Percentiles rank a stretch among this genome's conserved stretches.
phyloP scores from a whole-genome alignment of 495 filamentous ascomycete species.

The Aspergillus mulundensis region DNA sequence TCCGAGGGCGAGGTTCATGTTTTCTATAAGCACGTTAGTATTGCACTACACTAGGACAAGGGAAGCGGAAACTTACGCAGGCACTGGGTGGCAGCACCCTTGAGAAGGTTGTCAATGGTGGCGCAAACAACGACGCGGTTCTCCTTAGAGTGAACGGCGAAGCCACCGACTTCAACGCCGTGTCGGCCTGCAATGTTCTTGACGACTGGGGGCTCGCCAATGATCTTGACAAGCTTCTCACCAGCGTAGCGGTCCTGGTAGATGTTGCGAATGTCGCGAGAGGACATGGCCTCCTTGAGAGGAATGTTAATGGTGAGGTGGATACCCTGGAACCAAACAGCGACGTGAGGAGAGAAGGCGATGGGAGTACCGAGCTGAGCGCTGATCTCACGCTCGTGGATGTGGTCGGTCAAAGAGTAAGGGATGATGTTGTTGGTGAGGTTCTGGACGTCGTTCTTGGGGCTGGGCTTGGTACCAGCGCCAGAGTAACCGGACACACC shows the following conservation, averaged over 20 bases:
- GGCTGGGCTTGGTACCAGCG: constrained; percentile 89
- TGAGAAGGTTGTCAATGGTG: constrained; percentile 96
- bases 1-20: constrained; percentile 94
- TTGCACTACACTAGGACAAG: neutral
- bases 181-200: constrained; percentile 88
- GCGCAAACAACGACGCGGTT: constrained; percentile 91
- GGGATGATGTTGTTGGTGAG: constrained; percentile 88
- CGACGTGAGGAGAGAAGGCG: constrained; percentile 92
- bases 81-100: constrained; percentile 95
- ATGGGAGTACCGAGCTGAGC: constrained; percentile 70
- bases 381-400: constrained; percentile 91
- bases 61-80: constrained; percentile 62
- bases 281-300: constrained; percentile 75
- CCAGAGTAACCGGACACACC: constrained; percentile 96
- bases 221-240: constrained; percentile 88
- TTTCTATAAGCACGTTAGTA: constrained; percentile 54
- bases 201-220: constrained; percentile 82
- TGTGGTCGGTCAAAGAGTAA: constrained; percentile 91
- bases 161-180: constrained; percentile 91
- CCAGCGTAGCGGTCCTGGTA: constrained; percentile 96
- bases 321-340: constrained; percentile 97
- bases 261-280: constrained; percentile 86
- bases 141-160: constrained; percentile 82
- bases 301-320: constrained; percentile 87
- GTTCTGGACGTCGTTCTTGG: constrained; percentile 91